A percentile compares a stretch with the other conserved stretches of the same genome.
Evolutionary conservation across 2,329 filamentous ascomycete genomes (phyloP).

Genomic region (Corynespora cassiicola): DNA sequence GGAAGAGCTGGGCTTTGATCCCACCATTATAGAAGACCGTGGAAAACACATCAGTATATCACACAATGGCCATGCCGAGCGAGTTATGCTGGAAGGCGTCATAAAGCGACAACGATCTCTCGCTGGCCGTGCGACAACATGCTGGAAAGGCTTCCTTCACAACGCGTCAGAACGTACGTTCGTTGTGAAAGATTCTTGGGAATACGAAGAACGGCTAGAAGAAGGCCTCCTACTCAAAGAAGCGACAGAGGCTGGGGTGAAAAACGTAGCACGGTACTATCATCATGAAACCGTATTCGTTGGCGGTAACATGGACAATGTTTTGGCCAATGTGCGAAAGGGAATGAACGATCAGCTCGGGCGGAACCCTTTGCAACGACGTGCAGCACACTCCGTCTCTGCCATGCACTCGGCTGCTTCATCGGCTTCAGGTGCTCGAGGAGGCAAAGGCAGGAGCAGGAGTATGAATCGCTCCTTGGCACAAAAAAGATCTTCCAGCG

Average conservation of each 20-base stretch:
- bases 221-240: conserved; percentile 7
- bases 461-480: conserved; percentile 10
- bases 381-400: conserved; percentile 5
- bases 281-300: conserved; percentile 14
- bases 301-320: conserved; percentile 9
- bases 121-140: conserved; percentile 4
- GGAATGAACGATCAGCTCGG: conserved; percentile 7
- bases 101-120: conserved; percentile 8
- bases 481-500: conserved; percentile 16
- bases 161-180: conserved; percentile 1
- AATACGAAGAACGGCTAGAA: conserved; percentile 6
- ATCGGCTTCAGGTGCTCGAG: conserved; percentile 3
- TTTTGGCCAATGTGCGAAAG: conserved; percentile 12
- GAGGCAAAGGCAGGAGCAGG: conserved; percentile 8
- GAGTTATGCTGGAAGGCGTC: conserved; percentile 1
- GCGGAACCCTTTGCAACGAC: conserved; percentile 10
- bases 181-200: conserved; percentile 8
- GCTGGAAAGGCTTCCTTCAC: conserved; percentile 3
- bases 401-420: conserved; percentile 7
- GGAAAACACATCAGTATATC: conserved; percentile 4
- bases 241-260: conserved; percentile 9
- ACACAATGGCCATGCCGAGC: conserved; percentile 1
- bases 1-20: conserved; percentile 51
- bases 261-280: conserved; percentile 17
- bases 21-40: conserved; percentile 37